These are phyloP conservation scores for Zychaea mexicana DNA, from an alignment of 371 early-diverging fungal species.

Conservation along the genomic window DNA sequence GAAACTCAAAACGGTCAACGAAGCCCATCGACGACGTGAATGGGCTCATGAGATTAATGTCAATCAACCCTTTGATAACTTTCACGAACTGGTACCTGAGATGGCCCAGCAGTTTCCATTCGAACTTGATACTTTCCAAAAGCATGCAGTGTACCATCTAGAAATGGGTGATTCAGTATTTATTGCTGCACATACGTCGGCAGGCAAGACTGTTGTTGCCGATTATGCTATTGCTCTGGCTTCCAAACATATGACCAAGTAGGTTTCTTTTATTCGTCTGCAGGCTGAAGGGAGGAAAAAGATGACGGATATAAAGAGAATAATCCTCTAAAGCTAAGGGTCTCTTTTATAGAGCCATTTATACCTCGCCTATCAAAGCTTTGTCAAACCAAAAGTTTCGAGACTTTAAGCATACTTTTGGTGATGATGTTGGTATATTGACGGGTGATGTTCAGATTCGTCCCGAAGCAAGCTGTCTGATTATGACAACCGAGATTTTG, in stretches of 20 bases:
- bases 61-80: constrained; percentile 81
- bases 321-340: background rate
- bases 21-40: constrained; percentile 57
- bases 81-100: constrained; percentile 81
- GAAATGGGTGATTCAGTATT: constrained; percentile 96
- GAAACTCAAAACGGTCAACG: constrained; percentile 31
- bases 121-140: constrained; percentile 99
- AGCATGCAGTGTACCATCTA: constrained; percentile 96
- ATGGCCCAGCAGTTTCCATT: constrained; percentile 90
- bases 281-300: no score
- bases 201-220: constrained; percentile 99
- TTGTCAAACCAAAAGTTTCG: constrained; percentile 99
- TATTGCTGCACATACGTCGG: constrained; percentile 99
- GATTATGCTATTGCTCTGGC: constrained; percentile 98
- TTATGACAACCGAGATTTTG: constrained; percentile 99
- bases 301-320: no score
- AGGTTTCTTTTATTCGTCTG: constrained; percentile 1
- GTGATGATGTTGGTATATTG: constrained; percentile 95
- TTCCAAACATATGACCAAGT: constrained; percentile 93
- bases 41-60: constrained; percentile 96
- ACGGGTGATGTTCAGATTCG: constrained; percentile 99
- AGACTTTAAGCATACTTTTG: constrained; percentile 93
- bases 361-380: constrained; percentile 99
- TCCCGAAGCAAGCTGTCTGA: constrained; percentile 94
- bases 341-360: constrained; percentile 76